Conservation (phyloP, 345 rosid species). For the Arabidopsis thaliana region DNA sequence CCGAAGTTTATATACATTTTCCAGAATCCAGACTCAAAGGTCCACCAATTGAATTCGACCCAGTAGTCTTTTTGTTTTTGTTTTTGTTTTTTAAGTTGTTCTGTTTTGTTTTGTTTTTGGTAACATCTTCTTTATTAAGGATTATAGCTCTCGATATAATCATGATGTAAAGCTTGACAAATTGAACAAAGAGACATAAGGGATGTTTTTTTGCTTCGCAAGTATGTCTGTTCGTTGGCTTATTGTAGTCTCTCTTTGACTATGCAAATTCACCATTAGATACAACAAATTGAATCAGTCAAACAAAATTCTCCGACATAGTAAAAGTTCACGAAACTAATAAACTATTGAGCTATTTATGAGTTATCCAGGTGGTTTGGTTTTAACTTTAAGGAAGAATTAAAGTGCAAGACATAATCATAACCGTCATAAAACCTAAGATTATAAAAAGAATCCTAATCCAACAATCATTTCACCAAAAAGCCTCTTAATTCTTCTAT, state of each 20-base stretch:
- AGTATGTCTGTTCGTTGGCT: too few relatives aligned
- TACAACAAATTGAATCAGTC: neutral
- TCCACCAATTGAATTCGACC: slow-evolving; percentile 1
- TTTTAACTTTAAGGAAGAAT: slow-evolving; percentile 38
- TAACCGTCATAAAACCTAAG: slow-evolving; percentile 53
- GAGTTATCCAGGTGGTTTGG: slow-evolving; percentile 26
- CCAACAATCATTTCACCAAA: slow-evolving; percentile 39
- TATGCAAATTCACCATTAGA: neutral
- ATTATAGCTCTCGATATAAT: too few relatives aligned
- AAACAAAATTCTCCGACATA: neutral
- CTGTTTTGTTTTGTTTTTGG: too few relatives aligned
- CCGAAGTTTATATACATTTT: neutral
- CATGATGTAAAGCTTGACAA: too few relatives aligned
- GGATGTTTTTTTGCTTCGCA: too few relatives aligned
- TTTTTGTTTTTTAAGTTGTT: too few relatives aligned
- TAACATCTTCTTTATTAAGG: too few relatives aligned
- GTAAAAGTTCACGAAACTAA: neutral
- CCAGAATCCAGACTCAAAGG: neutral
- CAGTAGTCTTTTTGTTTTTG: neutral
- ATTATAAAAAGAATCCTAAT: slow-evolving; percentile 41
- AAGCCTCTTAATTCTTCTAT: slow-evolving; percentile 28
- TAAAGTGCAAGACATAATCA: slow-evolving; percentile 67
- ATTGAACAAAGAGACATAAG: too few relatives aligned
- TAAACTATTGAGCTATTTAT: slow-evolving; percentile 13
- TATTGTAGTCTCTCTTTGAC: too few relatives aligned